A percentile compares a stretch with the other conserved stretches of the same genome.
Conservation (phyloP, 352 stramenopile genomes). For the Globisporangium carolinianum region DNA sequence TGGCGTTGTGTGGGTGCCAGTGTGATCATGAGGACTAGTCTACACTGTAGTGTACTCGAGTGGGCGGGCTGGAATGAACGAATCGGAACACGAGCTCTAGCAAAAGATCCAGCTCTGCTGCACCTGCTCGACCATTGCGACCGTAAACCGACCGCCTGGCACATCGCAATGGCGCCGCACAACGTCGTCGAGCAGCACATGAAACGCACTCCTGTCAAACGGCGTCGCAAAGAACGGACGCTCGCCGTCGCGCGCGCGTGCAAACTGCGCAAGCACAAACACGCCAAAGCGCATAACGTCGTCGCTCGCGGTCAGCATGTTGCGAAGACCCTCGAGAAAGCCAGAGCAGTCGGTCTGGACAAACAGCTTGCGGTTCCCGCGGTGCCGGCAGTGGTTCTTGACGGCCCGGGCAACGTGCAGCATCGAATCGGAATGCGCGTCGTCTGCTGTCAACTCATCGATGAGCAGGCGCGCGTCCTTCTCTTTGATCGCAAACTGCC, state of each 20-base stretch:
- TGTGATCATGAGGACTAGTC: too few species aligned
- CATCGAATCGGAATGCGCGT: constrained; percentile 44
- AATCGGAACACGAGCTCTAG: constrained; percentile 5
- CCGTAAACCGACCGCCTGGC: constrained; percentile 33
- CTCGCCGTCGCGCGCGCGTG: constrained; percentile 28
- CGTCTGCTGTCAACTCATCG: constrained; percentile 49
- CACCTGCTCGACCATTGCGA: constrained; percentile 45
- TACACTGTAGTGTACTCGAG: not conserved
- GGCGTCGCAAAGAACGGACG: constrained; percentile 39
- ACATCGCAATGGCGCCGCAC: constrained; percentile 21
- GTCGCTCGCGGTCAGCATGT: constrained; percentile 37
- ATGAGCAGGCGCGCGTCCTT: constrained; percentile 39
- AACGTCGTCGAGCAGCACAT: constrained; percentile 34
- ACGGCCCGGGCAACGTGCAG: constrained; percentile 56
- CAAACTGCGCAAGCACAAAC: constrained; percentile 59
- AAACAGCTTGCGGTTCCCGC: constrained; percentile 62
- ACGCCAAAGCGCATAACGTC: constrained; percentile 49
- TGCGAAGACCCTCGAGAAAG: constrained; percentile 60
- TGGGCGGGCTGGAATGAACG: too few species aligned
- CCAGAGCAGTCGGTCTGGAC: constrained; percentile 27
- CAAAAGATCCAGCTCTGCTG: constrained; percentile 55
- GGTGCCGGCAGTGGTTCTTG: constrained; percentile 69
- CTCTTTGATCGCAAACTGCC: constrained; percentile 47
- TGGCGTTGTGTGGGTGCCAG: too few species aligned
- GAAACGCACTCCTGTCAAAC: constrained; percentile 56